Conservation (phyloP, 208 protist genomes). For the Sergeia podlipaevii region DNA sequence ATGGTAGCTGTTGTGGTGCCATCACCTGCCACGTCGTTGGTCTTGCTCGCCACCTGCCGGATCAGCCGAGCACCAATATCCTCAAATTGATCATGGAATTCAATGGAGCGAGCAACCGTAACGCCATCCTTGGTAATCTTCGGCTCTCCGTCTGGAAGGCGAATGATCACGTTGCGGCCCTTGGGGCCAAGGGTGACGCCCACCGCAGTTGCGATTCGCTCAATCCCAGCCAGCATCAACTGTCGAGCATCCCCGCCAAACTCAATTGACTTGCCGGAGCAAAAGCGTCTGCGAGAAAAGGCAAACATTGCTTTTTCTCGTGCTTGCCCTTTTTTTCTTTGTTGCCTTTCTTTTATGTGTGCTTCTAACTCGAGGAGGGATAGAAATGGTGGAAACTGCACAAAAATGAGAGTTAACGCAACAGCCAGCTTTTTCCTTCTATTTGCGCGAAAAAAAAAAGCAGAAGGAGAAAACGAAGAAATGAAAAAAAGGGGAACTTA, state of each 20-base stretch:
- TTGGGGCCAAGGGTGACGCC: conserved; percentile 98
- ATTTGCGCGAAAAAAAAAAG: background rate
- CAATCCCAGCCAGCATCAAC: conserved; percentile 95
- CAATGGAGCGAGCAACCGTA: conserved; percentile 99
- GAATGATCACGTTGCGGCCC: conserved; percentile 98
- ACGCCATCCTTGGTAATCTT: conserved; percentile 99
- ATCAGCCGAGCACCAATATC: conserved; percentile 98
- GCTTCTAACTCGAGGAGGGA: background rate
- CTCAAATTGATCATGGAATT: conserved; percentile 97
- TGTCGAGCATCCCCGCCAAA: conserved; percentile 94
- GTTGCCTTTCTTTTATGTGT: conserved; percentile 4
- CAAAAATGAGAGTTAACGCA: too few species aligned
- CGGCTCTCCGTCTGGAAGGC: conserved; percentile 96
- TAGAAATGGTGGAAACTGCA: background rate
- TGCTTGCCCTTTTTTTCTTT: background rate
- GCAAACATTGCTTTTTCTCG: conserved; percentile 22
- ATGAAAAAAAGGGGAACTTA: conserved; percentile 1
- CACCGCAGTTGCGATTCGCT: conserved; percentile 97
- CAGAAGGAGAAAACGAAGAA: background rate
- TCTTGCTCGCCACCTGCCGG: conserved; percentile 95
- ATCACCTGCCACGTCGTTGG: conserved; percentile 98
- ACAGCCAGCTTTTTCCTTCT: too few species aligned
- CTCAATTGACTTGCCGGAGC: conserved; percentile 92
- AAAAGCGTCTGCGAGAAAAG: conserved; percentile 21
- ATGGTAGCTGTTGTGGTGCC: conserved; percentile 99